phyloP scores from a whole-genome alignment of 1,284 basidiomycete species.

The Leucoagaricus sp. region DNA sequence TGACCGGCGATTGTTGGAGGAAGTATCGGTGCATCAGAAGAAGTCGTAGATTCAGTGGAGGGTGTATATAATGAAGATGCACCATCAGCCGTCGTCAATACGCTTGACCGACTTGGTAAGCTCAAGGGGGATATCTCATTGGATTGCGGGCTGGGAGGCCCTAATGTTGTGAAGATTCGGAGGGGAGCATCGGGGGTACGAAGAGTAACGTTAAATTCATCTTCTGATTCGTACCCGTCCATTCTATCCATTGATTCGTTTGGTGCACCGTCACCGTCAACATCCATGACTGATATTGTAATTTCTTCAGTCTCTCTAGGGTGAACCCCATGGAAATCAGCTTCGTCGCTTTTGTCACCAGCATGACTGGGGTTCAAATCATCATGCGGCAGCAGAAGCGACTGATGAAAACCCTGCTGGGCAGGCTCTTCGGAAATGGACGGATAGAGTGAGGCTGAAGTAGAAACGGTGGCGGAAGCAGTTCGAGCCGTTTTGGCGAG shows the following conservation, averaged over 20 bases:
- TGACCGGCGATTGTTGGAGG: neutral
- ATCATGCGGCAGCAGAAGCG: constrained; percentile 66
- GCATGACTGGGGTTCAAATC: constrained; percentile 56
- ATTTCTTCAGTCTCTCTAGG: constrained; percentile 7
- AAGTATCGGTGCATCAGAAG: constrained; percentile 18
- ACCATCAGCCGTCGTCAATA: constrained; percentile 46
- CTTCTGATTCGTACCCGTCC: constrained; percentile 43
- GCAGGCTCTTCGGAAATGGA: constrained; percentile 30
- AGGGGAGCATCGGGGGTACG: constrained; percentile 52
- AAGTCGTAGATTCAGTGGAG: constrained; percentile 43
- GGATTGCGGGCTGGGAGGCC: constrained; percentile 25
- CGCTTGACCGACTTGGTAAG: constrained; percentile 42
- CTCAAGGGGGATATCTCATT: constrained; percentile 37
- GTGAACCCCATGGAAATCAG: constrained; percentile 31
- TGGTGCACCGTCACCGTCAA: constrained; percentile 19
- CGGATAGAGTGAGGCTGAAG: constrained; percentile 23
- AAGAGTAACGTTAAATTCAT: constrained; percentile 65
- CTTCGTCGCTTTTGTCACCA: constrained; percentile 56
- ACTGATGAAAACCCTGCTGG: constrained; percentile 56
- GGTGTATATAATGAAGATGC: constrained; percentile 46
- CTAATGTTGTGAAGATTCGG: constrained; percentile 11
- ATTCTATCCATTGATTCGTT: constrained; percentile 3
- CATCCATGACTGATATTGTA: constrained; percentile 21
- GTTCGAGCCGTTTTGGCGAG: constrained; percentile 21
- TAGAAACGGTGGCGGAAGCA: constrained; percentile 22